These are phyloP conservation scores for Suhomyces kilbournensis DNA, from an alignment of 805 yeast species.

Conservation along the genomic window DNA sequence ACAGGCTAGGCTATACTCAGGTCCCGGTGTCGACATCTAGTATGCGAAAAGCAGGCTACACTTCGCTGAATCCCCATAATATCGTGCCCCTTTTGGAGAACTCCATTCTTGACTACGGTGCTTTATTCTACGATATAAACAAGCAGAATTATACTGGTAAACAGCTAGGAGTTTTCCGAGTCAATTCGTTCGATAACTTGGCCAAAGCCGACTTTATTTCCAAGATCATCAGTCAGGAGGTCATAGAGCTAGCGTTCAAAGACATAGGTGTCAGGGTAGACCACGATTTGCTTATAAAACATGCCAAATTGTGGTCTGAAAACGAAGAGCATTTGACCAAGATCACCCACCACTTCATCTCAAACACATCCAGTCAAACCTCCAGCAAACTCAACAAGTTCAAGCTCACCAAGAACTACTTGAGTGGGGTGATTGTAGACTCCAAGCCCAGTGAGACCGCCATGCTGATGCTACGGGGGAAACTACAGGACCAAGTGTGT, in stretches of 20 bases:
- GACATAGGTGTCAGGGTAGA: constrained; percentile 37
- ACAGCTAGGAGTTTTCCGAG: constrained; percentile 50
- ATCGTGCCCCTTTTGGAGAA: constrained; percentile 27
- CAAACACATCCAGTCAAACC: constrained; percentile 41
- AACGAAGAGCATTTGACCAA: constrained; percentile 42
- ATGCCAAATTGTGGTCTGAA: constrained; percentile 46
- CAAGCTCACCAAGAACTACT: constrained; percentile 35
- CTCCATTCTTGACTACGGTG: constrained; percentile 44
- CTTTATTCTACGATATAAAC: constrained; percentile 40
- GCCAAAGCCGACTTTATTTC: constrained; percentile 50
- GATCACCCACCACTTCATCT: constrained; percentile 37
- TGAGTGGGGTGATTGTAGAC: constrained; percentile 39
- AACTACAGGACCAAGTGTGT: constrained; percentile 43
- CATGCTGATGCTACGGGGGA: constrained; percentile 48
- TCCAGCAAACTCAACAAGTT: constrained; percentile 32
- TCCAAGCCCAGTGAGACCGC: constrained; percentile 39
- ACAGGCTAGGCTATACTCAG: constrained; percentile 22
- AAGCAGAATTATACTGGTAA: constrained; percentile 38
- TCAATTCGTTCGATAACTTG: constrained; percentile 49
- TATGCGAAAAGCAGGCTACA: constrained; percentile 35
- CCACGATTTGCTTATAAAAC: constrained; percentile 35
- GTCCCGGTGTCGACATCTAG: constrained; percentile 31
- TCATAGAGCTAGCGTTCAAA: constrained; percentile 44
- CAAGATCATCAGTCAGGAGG: constrained; percentile 46
- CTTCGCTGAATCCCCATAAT: constrained; percentile 29